Conservation (phyloP, 495 filamentous ascomycete species). For the Penicillium flavigenum region DNA sequence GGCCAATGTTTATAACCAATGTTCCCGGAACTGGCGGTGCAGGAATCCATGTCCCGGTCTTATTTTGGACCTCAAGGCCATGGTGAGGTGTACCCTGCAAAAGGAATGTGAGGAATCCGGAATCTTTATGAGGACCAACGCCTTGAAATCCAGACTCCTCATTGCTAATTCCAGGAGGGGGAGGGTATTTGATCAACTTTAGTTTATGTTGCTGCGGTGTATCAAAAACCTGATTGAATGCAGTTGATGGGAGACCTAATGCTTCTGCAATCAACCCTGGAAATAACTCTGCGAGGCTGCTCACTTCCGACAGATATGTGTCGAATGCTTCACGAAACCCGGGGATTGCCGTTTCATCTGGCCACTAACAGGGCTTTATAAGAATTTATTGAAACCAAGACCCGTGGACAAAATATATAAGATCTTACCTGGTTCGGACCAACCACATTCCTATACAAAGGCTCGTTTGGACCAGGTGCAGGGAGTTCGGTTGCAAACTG, state of each 20-base stretch:
- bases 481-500: slow-evolving; percentile 63
- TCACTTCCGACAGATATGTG: slow-evolving; percentile 74
- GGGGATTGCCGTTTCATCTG: slow-evolving; percentile 63
- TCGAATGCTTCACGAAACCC: slow-evolving; percentile 68
- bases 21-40: slow-evolving; percentile 51
- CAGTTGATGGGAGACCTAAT: slow-evolving; percentile 66
- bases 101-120: slow-evolving; percentile 82
- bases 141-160: slow-evolving; percentile 45
- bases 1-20: slow-evolving; percentile 87
- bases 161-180: slow-evolving; percentile 37
- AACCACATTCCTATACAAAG: slow-evolving; percentile 74
- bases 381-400: background rate
- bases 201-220: slow-evolving; percentile 80
- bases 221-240: slow-evolving; percentile 77
- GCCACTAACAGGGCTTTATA: slow-evolving; percentile 62
- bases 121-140: slow-evolving; percentile 93
- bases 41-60: slow-evolving; percentile 74
- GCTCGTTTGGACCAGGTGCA: slow-evolving; percentile 59
- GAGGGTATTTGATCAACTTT: slow-evolving; percentile 88
- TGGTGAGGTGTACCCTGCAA: slow-evolving; percentile 78
- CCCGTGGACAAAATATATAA: background rate
- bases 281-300: slow-evolving; percentile 68
- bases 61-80: slow-evolving; percentile 89
- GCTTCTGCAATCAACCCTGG: slow-evolving; percentile 85
- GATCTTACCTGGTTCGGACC: slow-evolving; percentile 63